A percentile compares a stretch with the other conserved stretches of the same genome.
phyloP scores from a whole-genome alignment of 2,329 filamentous ascomycete genomes.

The Penicillium vulpinum region DNA sequence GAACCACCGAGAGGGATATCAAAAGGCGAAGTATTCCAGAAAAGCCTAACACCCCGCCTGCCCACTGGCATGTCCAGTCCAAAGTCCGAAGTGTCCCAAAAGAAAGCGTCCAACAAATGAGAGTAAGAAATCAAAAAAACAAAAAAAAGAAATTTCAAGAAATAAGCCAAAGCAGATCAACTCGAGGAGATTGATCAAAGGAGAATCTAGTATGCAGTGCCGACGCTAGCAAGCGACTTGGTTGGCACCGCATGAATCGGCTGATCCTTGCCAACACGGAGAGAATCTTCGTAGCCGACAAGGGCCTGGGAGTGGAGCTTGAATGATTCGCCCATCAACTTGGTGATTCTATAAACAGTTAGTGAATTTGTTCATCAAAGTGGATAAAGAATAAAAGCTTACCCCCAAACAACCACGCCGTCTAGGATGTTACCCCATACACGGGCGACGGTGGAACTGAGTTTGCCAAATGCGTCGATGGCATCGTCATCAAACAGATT shows the following conservation, averaged over 20 bases:
- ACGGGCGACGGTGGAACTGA: slow-evolving; percentile 92
- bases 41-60: slow-evolving; percentile 35
- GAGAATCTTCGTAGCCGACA: slow-evolving; percentile 80
- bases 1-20: slow-evolving; percentile 36
- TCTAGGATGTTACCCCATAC: slow-evolving; percentile 98
- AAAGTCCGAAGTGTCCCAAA: slow-evolving; percentile 44
- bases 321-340: slow-evolving; percentile 97
- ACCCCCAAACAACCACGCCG: slow-evolving; percentile 99
- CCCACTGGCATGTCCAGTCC: slow-evolving; percentile 38
- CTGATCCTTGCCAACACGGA: slow-evolving; percentile 43
- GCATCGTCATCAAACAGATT: slow-evolving; percentile 84
- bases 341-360: slow-evolving; percentile 49
- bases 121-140: slow-evolving; percentile 30
- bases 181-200: slow-evolving; percentile 20
- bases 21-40: slow-evolving; percentile 32
- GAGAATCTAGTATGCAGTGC: slow-evolving; percentile 42
- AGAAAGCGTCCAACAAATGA: slow-evolving; percentile 39
- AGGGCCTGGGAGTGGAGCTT: slow-evolving; percentile 94
- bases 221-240: slow-evolving; percentile 46
- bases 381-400: slow-evolving; percentile 52
- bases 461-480: slow-evolving; percentile 76
- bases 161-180: slow-evolving; percentile 23
- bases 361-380: slow-evolving; percentile 3
- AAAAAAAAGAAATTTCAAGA: slow-evolving; percentile 29
- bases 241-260: slow-evolving; percentile 45